phyloP scores from a whole-genome alignment of 2,329 filamentous ascomycete genomes.

The Fusarium pseudocircinatum region DNA sequence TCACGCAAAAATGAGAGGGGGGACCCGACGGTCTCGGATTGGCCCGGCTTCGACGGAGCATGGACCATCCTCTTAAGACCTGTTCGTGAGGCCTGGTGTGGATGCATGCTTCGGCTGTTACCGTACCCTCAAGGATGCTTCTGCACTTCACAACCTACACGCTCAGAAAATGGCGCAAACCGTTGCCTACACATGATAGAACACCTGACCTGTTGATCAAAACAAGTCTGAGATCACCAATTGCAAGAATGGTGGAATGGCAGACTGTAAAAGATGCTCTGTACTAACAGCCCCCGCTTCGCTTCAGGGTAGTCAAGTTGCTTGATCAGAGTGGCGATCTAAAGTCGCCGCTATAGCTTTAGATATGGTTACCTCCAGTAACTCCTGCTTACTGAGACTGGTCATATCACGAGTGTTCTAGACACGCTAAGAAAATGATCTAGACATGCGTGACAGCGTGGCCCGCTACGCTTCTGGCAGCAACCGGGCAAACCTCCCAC shows the following conservation, averaged over 20 bases:
- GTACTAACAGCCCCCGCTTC: neutral
- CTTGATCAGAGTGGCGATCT: neutral
- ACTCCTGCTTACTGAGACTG: neutral
- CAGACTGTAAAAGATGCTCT: neutral
- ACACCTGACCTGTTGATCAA: accelerated
- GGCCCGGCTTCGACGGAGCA: neutral
- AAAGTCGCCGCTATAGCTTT: too few species aligned
- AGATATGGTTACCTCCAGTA: too few species aligned
- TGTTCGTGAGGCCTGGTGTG: neutral
- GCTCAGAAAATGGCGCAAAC: neutral
- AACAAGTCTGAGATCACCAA: neutral
- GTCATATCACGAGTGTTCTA: neutral
- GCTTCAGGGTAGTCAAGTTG: neutral
- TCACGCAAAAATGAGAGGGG: neutral
- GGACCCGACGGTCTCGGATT: neutral
- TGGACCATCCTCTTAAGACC: neutral
- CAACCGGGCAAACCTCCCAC: neutral
- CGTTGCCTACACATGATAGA: neutral
- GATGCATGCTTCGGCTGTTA: neutral
- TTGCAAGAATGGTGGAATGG: neutral
- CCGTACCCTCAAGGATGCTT: neutral
- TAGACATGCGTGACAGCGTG: neutral
- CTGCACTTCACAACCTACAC: neutral
- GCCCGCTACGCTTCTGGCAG: neutral
- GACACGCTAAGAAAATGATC: neutral